A percentile compares a stretch with the other conserved stretches of the same genome.
These are phyloP conservation scores for Termitomyces sp. DNA, from an alignment of 768 basidiomycete species.

Conservation along the genomic window DNA sequence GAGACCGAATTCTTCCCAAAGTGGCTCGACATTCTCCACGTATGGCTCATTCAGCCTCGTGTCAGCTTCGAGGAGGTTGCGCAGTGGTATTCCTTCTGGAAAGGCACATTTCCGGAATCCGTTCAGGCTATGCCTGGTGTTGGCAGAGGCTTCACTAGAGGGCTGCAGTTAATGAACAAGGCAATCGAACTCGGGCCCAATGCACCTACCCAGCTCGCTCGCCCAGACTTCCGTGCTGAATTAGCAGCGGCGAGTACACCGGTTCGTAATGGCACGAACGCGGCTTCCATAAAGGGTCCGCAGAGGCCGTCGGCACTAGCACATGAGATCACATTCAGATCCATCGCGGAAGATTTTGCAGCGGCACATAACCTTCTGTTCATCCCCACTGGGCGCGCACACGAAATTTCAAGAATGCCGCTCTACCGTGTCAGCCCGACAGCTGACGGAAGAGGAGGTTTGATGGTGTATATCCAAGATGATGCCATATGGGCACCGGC, in stretches of 20 bases:
- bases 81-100: slow-evolving; percentile 93
- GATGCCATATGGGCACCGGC: slow-evolving; percentile 89
- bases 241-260: slow-evolving; percentile 30
- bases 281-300: slow-evolving; percentile 28
- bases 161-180: slow-evolving; percentile 90
- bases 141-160: slow-evolving; percentile 78
- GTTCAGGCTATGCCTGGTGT: slow-evolving; percentile 67
- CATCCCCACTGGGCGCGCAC: slow-evolving; percentile 81
- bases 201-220: slow-evolving; percentile 62
- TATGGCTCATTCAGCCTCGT: slow-evolving; percentile 89
- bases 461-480: slow-evolving; percentile 87
- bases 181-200: slow-evolving; percentile 85
- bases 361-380: slow-evolving; percentile 85
- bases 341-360: slow-evolving; percentile 89
- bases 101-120: slow-evolving; percentile 66
- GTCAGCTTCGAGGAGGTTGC: slow-evolving; percentile 92
- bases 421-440: slow-evolving; percentile 78
- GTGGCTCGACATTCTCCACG: slow-evolving; percentile 87
- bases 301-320: slow-evolving; percentile 46
- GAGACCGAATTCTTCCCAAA: slow-evolving; percentile 96
- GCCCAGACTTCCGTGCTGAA: slow-evolving; percentile 63
- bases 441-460: slow-evolving; percentile 80
- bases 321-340: slow-evolving; percentile 88
- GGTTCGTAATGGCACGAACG: slow-evolving; percentile 19
- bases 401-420: slow-evolving; percentile 85